phyloP scores from a whole-genome alignment of 2,329 filamentous ascomycete species.

The Ophiosphaerella narmari region DNA sequence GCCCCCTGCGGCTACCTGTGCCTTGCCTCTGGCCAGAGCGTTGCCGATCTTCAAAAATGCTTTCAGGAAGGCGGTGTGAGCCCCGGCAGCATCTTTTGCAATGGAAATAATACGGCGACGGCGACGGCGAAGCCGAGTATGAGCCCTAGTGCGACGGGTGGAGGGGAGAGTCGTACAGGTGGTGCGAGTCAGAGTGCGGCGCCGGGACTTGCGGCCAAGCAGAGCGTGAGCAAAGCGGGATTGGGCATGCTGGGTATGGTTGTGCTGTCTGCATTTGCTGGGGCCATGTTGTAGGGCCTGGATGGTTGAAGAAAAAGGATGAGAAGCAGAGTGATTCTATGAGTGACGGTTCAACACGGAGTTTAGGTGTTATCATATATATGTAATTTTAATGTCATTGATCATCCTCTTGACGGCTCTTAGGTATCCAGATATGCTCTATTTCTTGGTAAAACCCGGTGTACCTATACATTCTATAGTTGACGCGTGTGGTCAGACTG shows the following conservation, averaged over 20 bases:
- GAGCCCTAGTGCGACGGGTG: constrained; percentile 14
- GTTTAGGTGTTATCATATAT: too few species aligned
- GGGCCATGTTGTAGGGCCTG: constrained; percentile 28
- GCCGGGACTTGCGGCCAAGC: constrained; percentile 15
- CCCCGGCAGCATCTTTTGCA: constrained; percentile 30
- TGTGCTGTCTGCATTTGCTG: constrained; percentile 30
- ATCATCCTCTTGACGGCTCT: too few species aligned
- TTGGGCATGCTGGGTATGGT: constrained; percentile 36
- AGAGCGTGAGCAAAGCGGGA: constrained; percentile 33
- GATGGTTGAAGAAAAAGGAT: not conserved
- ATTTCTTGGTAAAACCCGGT: too few species aligned
- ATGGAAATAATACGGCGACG: constrained; percentile 27
- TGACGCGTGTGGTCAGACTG: too few species aligned
- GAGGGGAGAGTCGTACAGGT: constrained; percentile 4
- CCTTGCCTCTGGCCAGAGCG: constrained; percentile 30
- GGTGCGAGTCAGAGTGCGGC: constrained; percentile 10
- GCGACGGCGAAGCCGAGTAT: constrained; percentile 29
- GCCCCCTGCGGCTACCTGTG: constrained; percentile 39
- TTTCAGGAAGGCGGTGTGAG: constrained; percentile 32
- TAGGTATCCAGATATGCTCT: too few species aligned
- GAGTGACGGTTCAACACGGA: too few species aligned
- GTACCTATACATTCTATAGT: too few species aligned
- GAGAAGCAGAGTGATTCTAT: too few species aligned
- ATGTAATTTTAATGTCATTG: too few species aligned
- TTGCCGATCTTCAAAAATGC: constrained; percentile 34